Evolutionary conservation across 78 protist genomes (phyloP), one percentile per base, ranked within the genome.

Genomic region (Dictyostelium brefeldianum): DNA sequence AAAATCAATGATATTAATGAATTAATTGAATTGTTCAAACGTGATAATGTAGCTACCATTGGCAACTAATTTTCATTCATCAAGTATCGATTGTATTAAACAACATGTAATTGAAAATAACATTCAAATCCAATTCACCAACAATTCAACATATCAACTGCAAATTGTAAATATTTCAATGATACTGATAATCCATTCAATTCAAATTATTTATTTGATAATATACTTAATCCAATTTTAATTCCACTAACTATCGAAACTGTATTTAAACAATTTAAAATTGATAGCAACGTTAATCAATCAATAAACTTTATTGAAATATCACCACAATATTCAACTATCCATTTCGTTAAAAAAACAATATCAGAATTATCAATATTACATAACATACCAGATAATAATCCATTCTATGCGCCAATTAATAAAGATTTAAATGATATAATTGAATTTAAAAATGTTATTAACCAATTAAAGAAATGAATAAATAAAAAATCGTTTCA

Each of bases 61-160:
- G 11, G 73, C 75, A 71, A 74, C 81, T 22, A 50, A 73, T 27
- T 84, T 84, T 56, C 91, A 84, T 47, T 56, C 81, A 9, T 73
- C 82, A 10, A 17, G 14, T 6, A 70, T 71, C 48, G 81, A 81
- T 1, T 5, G 18, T 14, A 81, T 69, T 20, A 81, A 47, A 36
- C 46, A 43, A 36, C 64, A 74, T 48, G 11, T 74, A 25, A 20
- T 74, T 36, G n/a, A 65, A 65, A n/a, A 31, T 46, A 31, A 12
- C 36, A 78, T 29, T 29, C 9, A 18, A 54, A 10, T 11, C 27
- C 48, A 36, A 78, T 5, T 31, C 51, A 54, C 31, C 46, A 43
- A 27, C 17, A n/a, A n/a, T n/a, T n/a, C n/a, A n/a, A 18, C 1
- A 27, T 54, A 36, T 78, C 83, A 54, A 78, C 83, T 14, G 69